Evolutionary conservation across 2,329 filamentous ascomycete species (phyloP).

Genomic region (Samsoniella hepiali): DNA sequence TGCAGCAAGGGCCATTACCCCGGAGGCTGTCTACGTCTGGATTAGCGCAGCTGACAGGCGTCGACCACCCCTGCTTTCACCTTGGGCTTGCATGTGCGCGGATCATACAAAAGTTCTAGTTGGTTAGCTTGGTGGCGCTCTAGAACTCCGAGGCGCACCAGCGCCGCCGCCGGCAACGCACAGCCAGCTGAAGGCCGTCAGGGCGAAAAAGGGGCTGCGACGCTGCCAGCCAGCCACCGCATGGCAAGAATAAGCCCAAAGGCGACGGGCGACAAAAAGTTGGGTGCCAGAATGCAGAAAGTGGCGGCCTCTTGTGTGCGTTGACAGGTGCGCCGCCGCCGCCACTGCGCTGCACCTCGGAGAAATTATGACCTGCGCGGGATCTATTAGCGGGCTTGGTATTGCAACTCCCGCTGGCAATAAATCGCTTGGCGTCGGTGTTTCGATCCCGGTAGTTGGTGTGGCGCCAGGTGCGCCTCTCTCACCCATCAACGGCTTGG

Average conservation of each 20-base stretch:
- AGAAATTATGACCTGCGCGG: not conserved
- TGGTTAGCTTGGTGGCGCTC: not conserved
- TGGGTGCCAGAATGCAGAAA: not conserved
- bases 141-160: not conserved
- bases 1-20: not conserved
- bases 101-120: conserved; percentile 2
- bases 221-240: not conserved
- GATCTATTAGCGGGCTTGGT: not conserved
- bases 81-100: not conserved
- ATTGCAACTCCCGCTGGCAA: not conserved
- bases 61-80: not conserved
- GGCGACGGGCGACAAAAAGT: not conserved
- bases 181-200: not conserved
- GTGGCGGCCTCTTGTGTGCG: not conserved
- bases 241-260: not conserved
- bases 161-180: not conserved
- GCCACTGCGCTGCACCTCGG: not conserved
- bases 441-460: conserved; percentile 6
- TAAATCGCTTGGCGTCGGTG: conserved; percentile 1
- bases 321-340: not conserved
- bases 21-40: not conserved
- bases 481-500: not conserved
- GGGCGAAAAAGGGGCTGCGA: not conserved
- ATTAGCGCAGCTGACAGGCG: conserved; percentile 8
- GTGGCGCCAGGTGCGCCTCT: not conserved